Percentiles rank a stretch among this genome's conserved stretches.
Conservation (phyloP, 169 alveolate genomes). For the Eimeria acervulina region DNA sequence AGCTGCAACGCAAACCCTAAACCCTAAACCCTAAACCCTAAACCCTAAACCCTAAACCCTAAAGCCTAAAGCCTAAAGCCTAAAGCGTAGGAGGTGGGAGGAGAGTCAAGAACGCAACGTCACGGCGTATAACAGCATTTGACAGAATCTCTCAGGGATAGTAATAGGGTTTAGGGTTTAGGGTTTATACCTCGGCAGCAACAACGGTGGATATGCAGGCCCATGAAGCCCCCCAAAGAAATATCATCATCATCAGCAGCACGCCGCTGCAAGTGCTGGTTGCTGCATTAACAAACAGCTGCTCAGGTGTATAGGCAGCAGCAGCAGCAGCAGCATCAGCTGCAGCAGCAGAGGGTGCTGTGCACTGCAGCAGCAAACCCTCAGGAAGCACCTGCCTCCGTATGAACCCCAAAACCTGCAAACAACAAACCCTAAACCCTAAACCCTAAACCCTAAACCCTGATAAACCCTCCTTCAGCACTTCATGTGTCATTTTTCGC, state of each 20-base stretch:
- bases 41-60: slow-evolving; percentile 46
- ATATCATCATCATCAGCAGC: slow-evolving; percentile 35
- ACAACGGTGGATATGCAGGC: slow-evolving; percentile 14
- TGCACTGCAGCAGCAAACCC: slow-evolving; percentile 28
- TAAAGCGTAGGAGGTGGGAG: neutral
- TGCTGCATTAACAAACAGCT: neutral
- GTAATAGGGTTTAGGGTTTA: slow-evolving; percentile 34
- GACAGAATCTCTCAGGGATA: no score
- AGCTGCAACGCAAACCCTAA: slow-evolving; percentile 43
- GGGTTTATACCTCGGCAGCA: slow-evolving; percentile 50
- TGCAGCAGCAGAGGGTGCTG: slow-evolving; percentile 22
- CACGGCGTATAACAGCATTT: no score
- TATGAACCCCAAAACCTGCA: neutral
- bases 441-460: slow-evolving; percentile 50
- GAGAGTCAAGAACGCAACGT: neutral
- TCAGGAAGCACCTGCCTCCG: slow-evolving; percentile 34
- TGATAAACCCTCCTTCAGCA: neutral
- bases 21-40: slow-evolving; percentile 40
- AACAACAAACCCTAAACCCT: neutral
- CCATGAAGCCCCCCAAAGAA: slow-evolving; percentile 35
- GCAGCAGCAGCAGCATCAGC: slow-evolving; percentile 66
- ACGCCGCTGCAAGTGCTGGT: slow-evolving; percentile 19
- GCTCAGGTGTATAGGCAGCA: slow-evolving; percentile 19
- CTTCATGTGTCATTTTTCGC: no score
- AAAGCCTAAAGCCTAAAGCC: neutral